phyloP scores from a whole-genome alignment of 2,329 filamentous ascomycete species.

The Cercospora nicotianae region DNA sequence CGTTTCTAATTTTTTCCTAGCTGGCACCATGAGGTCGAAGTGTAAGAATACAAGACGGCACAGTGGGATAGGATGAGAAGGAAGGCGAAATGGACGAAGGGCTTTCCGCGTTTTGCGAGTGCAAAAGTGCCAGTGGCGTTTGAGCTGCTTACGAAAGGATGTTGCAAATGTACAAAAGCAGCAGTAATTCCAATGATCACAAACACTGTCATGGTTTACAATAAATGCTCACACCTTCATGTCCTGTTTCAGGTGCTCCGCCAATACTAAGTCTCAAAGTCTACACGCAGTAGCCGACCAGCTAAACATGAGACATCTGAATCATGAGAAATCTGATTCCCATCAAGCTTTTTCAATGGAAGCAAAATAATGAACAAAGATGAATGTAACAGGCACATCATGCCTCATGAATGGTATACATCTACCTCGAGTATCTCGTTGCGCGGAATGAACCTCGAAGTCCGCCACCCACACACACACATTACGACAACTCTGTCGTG shows the following conservation, averaged over 20 bases:
- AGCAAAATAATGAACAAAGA: not conserved
- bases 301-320: not conserved
- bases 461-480: not conserved
- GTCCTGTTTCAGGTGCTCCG: not conserved
- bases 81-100: not conserved
- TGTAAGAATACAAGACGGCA: not conserved
- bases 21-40: not conserved
- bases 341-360: not conserved
- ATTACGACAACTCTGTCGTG: not conserved
- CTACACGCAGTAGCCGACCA: not conserved
- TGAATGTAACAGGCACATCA: not conserved
- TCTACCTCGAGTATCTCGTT: not conserved
- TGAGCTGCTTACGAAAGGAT: not conserved
- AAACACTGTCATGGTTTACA: not conserved
- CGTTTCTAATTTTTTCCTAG: not conserved
- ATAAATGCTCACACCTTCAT: not conserved
- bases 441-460: not conserved
- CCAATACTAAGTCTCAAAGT: not conserved
- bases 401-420: not conserved
- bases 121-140: not conserved
- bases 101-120: not conserved
- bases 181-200: not conserved
- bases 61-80: not conserved
- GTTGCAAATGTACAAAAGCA: not conserved
- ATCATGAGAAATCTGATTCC: not conserved